phyloP scores from a whole-genome alignment of 129 eudicot species.

The Escallonia rubra region DNA sequence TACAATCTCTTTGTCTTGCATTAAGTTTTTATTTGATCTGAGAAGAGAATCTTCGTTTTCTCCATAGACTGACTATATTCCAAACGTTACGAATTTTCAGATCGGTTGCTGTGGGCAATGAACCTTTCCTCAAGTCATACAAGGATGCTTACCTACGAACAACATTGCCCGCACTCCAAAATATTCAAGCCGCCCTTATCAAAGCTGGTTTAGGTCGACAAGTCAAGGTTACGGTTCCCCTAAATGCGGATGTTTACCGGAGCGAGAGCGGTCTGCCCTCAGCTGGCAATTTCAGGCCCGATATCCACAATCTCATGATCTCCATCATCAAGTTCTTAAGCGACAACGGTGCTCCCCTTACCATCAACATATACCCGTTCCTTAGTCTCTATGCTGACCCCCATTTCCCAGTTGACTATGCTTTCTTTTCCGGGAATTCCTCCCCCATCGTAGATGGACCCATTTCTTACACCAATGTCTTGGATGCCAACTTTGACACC shows the following conservation, averaged over 20 bases:
- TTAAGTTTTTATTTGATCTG: no score
- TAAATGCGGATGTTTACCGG: constrained; percentile 90
- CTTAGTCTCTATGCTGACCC: constrained; percentile 92
- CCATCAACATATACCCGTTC: constrained; percentile 92
- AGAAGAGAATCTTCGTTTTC: no score
- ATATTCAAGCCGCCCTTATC: constrained; percentile 88
- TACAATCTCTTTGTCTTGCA: no score
- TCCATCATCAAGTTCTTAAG: constrained; percentile 57
- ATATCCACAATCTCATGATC: constrained; percentile 70
- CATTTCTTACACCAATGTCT: constrained; percentile 68
- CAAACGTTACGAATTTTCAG: constrained; percentile 20
- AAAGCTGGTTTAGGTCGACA: constrained; percentile 85
- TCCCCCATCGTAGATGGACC: constrained; percentile 81
- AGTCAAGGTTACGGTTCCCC: constrained; percentile 83
- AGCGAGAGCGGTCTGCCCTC: constrained; percentile 67
- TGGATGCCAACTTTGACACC: constrained; percentile 92
- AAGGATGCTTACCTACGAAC: constrained; percentile 55
- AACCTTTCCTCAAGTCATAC: constrained; percentile 78
- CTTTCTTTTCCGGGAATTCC: constrained; percentile 61
- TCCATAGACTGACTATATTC: no score
- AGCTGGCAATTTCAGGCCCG: constrained; percentile 76
- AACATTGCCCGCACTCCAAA: constrained; percentile 79
- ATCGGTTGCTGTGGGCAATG: constrained; percentile 89
- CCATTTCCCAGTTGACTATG: constrained; percentile 81
- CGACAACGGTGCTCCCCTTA: constrained; percentile 66